Evolutionary conservation across 2,329 filamentous ascomycete genomes (phyloP).

Genomic region (Alternaria sp.): DNA sequence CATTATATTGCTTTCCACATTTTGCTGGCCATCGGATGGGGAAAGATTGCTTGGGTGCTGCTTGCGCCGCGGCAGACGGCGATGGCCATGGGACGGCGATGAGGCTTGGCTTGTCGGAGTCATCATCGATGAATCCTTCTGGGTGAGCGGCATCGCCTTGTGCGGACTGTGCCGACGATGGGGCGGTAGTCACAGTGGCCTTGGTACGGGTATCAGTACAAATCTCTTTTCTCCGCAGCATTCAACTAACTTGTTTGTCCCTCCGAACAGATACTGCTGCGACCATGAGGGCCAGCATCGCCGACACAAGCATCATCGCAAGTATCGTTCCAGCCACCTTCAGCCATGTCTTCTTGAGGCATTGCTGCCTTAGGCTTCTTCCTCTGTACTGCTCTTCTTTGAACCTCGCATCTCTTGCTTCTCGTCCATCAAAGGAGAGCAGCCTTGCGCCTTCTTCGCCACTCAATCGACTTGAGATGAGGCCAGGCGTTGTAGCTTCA

Average conservation of each 20-base stretch:
- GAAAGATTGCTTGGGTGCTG: conserved; percentile 29
- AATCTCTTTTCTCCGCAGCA: not conserved
- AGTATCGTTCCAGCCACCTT: conserved; percentile 32
- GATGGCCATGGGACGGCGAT: conserved; percentile 27
- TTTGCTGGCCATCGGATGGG: conserved; percentile 48
- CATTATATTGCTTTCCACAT: conserved; percentile 46
- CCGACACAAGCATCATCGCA: conserved; percentile 32
- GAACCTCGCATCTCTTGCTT: conserved; percentile 25
- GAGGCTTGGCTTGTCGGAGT: conserved; percentile 18
- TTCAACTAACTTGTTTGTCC: conserved; percentile 30
- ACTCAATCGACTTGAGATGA: conserved; percentile 37
- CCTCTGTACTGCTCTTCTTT: conserved; percentile 37
- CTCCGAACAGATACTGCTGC: conserved; percentile 25
- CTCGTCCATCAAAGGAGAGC: conserved; percentile 29
- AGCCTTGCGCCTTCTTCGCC: conserved; percentile 43
- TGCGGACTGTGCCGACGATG: conserved; percentile 24
- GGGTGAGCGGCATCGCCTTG: conserved; percentile 16
- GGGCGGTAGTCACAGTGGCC: not conserved
- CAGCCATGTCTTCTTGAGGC: conserved; percentile 30
- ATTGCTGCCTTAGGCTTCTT: conserved; percentile 30
- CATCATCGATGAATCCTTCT: conserved; percentile 26
- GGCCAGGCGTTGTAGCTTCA: conserved; percentile 46
- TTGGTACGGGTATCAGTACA: conserved; percentile 12
- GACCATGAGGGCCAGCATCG: conserved; percentile 32
- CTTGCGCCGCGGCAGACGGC: conserved; percentile 18